Conservation (phyloP, 2,329 filamentous ascomycete species). For the Xylaria sp. region DNA sequence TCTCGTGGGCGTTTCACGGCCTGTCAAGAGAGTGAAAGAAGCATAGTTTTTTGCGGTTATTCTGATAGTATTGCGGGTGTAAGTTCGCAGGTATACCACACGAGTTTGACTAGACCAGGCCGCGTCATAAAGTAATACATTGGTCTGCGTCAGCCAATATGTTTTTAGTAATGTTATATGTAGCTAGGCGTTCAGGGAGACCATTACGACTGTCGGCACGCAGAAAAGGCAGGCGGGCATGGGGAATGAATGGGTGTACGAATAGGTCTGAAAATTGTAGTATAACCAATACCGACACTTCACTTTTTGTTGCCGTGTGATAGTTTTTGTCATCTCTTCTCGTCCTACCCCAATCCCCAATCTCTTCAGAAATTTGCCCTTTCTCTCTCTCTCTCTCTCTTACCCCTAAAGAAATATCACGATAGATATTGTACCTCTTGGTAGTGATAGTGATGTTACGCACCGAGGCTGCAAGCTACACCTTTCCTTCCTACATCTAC, state of each 20-base stretch:
- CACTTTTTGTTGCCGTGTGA: no score
- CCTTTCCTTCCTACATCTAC: no score
- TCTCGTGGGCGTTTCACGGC: slow-evolving; percentile 62
- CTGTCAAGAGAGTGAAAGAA: slow-evolving; percentile 72
- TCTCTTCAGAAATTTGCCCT: no score
- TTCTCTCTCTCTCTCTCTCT: no score
- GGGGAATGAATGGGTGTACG: neutral
- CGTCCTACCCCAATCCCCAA: no score
- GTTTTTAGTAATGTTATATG: neutral
- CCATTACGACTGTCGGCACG: neutral
- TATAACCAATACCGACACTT: neutral
- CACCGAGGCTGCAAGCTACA: no score
- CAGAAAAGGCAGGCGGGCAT: neutral
- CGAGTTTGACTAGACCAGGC: no score
- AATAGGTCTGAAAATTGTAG: neutral
- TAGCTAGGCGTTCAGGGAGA: slow-evolving; percentile 21
- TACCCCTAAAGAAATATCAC: no score
- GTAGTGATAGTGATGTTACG: no score
- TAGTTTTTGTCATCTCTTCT: no score
- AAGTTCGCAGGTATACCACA: neutral
- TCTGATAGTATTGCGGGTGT: neutral
- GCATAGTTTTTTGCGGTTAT: slow-evolving; percentile 29
- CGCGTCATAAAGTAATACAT: neutral
- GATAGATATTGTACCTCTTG: no score
- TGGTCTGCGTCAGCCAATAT: neutral